phyloP scores from a whole-genome alignment of 192 early-diverging fungal species.

The Diversispora eburnea region DNA sequence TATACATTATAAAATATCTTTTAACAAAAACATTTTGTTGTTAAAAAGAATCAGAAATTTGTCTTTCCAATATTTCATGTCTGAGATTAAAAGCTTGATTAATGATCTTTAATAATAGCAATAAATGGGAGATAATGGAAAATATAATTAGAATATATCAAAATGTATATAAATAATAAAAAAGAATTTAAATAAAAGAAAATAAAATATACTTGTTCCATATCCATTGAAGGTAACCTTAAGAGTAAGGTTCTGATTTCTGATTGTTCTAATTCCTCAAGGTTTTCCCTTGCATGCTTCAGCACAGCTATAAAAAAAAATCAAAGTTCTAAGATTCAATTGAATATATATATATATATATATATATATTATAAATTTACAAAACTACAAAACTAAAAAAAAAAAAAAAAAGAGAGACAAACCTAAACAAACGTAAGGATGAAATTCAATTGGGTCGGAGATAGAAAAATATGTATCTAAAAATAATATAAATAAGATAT shows the following conservation, averaged over 20 bases:
- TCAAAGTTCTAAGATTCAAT: background rate
- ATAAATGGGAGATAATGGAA: background rate
- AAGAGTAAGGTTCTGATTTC: slow-evolving; percentile 83
- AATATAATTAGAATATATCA: background rate
- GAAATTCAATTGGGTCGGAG: slow-evolving; percentile 69
- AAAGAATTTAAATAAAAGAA: too few species aligned
- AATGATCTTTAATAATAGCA: slow-evolving; percentile 45
- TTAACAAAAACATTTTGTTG: background rate
- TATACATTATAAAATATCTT: too few species aligned
- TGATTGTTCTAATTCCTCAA: slow-evolving; percentile 88
- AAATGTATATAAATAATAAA: background rate
- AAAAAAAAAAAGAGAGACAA: slow-evolving; percentile 5
- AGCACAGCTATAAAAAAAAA: slow-evolving; percentile 60
- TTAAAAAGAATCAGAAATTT: slow-evolving; percentile 46
- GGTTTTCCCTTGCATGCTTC: slow-evolving; percentile 64
- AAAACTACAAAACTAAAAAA: slow-evolving; percentile 6
- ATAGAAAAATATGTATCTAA: slow-evolving; percentile 82
- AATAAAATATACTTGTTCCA: slow-evolving; percentile 45
- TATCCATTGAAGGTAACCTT: slow-evolving; percentile 70
- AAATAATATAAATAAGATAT: background rate
- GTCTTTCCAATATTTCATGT: slow-evolving; percentile 64
- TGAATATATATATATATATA: background rate
- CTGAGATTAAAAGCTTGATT: slow-evolving; percentile 66
- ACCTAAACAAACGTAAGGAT: slow-evolving; percentile 82
- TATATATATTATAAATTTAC: too few species aligned